Evolutionary conservation across 192 early-diverging fungal species (phyloP).

Genomic region (Coemansia sp.): DNA sequence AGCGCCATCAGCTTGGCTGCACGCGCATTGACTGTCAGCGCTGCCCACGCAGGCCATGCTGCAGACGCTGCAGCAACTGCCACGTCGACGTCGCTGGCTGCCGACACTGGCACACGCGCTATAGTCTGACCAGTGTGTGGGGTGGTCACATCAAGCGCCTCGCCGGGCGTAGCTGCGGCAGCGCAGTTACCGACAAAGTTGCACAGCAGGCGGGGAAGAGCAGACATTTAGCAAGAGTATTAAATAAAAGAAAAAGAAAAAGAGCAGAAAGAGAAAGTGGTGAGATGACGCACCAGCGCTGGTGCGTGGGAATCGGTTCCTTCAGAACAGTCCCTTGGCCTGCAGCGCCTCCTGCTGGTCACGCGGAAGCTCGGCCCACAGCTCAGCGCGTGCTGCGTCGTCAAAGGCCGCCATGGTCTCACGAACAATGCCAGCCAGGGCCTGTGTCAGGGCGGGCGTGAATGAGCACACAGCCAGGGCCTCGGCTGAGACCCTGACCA

Average conservation of each 20-base stretch:
- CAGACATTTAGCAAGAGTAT: neutral
- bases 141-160: conserved; percentile 57
- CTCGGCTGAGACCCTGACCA: conserved; percentile 38
- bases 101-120: conserved; percentile 61
- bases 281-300: neutral
- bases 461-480: conserved; percentile 33
- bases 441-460: conserved; percentile 24
- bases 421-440: conserved; percentile 27
- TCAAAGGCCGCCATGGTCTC: conserved; percentile 29
- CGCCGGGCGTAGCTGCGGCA: neutral
- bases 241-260: conserved; percentile 3
- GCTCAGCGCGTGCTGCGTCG: conserved; percentile 16
- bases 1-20: conserved; percentile 60
- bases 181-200: conserved; percentile 38
- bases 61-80: conserved; percentile 60
- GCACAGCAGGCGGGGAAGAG: conserved; percentile 6
- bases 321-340: conserved; percentile 32
- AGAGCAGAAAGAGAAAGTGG: neutral
- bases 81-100: conserved; percentile 54
- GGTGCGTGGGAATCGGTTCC: neutral
- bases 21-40: conserved; percentile 68
- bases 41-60: conserved; percentile 59
- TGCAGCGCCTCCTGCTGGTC: conserved; percentile 50
- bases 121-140: conserved; percentile 65
- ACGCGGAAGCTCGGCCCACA: conserved; percentile 44